Evolutionary conservation across 2,329 filamentous ascomycete genomes (phyloP), one percentile per base, ranked within the genome.

Genomic region (Ambrosiella beaveri): DNA sequence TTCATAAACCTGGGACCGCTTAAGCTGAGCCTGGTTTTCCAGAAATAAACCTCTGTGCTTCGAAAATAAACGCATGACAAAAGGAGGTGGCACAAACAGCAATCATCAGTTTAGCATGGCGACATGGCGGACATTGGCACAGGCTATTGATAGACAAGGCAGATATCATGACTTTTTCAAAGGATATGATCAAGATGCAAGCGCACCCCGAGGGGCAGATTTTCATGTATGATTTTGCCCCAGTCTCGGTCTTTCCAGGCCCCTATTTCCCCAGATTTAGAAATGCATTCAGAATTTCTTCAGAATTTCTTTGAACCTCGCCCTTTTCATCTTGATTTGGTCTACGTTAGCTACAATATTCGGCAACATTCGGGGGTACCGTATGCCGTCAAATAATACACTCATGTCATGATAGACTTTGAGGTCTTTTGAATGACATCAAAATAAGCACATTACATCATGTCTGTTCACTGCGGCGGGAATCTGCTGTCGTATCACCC

Each of bases 11-110:
- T 47, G n/a, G 44, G 13, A 47, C 44, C n/a, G 44, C n/a, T 47
- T 47, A 47, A 47, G 19, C n/a, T 47, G 7, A 47, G 44, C n/a
- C n/a, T 17, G 13, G 6, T 13, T 41, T 55, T 55, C 36, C 11
- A 54, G n/a, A 54, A 41, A 51, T 51, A 51, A 7, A 8, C 13
- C 13, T 41, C 27, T 35, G 19, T 51, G 38, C 38, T 41, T 55
- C 38, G 45, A 56, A 56, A 45, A 45, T 36, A 56, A 35, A 15
- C 35, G 54, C 54, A 56, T 56, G 39, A 56, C 13, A 45, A 45
- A 44, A 56, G 54, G 54, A 56, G 54, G 54, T 36, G 54, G 54
- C 54, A 56, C 54, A 56, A 45, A 56, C 17, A 19, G 5, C 15
- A 56, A 56, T 15, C 39, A 35, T 17, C 12, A 35, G 39, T 45